Evolutionary conservation across 306 rosid species (phyloP).

Genomic region (Rosa chinensis): DNA sequence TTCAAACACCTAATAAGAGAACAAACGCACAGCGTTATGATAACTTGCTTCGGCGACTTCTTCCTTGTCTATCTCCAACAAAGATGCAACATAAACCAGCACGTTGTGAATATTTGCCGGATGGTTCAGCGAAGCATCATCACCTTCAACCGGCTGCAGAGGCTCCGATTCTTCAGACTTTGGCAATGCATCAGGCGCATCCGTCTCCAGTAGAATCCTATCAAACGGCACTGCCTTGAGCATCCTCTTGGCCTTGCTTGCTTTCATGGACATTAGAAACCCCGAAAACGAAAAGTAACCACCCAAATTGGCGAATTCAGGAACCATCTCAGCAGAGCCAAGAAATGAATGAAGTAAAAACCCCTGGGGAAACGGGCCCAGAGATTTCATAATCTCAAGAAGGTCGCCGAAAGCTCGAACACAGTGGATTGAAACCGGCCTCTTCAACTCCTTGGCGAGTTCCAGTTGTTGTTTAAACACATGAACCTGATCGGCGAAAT

Average conservation of each 20-base stretch:
- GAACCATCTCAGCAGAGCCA: constrained; percentile 95
- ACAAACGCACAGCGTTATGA: constrained; percentile 39
- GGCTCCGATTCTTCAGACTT: constrained; percentile 40
- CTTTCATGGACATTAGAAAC: constrained; percentile 72
- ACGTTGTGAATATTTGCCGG: constrained; percentile 70
- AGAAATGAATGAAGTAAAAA: constrained; percentile 85
- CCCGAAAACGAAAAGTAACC: constrained; percentile 90
- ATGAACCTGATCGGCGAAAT: constrained; percentile 71
- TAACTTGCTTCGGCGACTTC: constrained; percentile 45
- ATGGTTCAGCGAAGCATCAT: constrained; percentile 74
- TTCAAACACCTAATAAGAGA: constrained; percentile 29
- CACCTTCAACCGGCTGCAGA: constrained; percentile 63
- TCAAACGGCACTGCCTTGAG: constrained; percentile 70
- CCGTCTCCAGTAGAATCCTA: constrained; percentile 86
- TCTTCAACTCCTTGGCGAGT: constrained; percentile 69
- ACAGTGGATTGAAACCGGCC: constrained; percentile 86
- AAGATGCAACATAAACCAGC: constrained; percentile 43
- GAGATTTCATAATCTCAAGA: constrained; percentile 68
- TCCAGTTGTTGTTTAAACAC: constrained; percentile 79
- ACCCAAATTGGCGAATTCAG: constrained; percentile 78
- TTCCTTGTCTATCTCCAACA: constrained; percentile 48
- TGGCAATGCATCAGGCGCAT: constrained; percentile 94
- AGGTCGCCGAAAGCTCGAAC: constrained; percentile 89
- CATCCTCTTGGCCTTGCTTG: constrained; percentile 78
- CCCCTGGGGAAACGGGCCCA: constrained; percentile 95